A percentile compares a stretch with the other conserved stretches of the same genome.
phyloP scores from a whole-genome alignment of 305 asterid species.

The Plantago coronopus region DNA sequence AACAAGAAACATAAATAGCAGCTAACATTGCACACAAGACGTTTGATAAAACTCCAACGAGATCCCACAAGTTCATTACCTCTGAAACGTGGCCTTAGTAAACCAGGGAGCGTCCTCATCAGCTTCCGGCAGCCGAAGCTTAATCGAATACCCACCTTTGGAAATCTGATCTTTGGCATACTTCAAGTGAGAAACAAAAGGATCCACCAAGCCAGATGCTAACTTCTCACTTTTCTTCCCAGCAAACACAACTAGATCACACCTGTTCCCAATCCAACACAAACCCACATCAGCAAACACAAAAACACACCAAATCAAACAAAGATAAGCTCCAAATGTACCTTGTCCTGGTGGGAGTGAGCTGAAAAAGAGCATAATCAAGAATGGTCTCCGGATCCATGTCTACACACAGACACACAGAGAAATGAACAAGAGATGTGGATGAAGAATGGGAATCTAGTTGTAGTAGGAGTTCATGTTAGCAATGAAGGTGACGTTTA shows the following conservation, averaged over 20 bases:
- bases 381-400: constrained; percentile 63
- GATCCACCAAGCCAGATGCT: constrained; percentile 85
- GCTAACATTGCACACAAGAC: constrained; percentile 1
- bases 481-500: constrained; percentile 44
- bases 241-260: constrained; percentile 77
- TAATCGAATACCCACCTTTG: constrained; percentile 80
- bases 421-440: constrained; percentile 12
- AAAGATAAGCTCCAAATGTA: constrained; percentile 17
- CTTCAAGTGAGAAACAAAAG: constrained; percentile 72
- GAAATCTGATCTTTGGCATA: constrained; percentile 79
- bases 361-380: constrained; percentile 74
- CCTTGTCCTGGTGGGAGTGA: constrained; percentile 91
- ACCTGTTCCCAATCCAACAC: constrained; percentile 36
- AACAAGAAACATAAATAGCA: too few relatives aligned
- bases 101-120: constrained; percentile 55
- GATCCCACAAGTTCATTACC: constrained; percentile 33
- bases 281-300: constrained; percentile 24
- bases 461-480: constrained; percentile 31
- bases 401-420: constrained; percentile 11
- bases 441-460: constrained; percentile 1
- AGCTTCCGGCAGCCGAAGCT: constrained; percentile 49
- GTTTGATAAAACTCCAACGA: not conserved
- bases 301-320: constrained; percentile 5
- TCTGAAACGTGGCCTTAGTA: constrained; percentile 72
- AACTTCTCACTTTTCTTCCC: constrained; percentile 71